Percentiles rank a stretch among this genome's conserved stretches.
phyloP scores from a whole-genome alignment of 75 land plant species.

The Sequoia sempervirens region DNA sequence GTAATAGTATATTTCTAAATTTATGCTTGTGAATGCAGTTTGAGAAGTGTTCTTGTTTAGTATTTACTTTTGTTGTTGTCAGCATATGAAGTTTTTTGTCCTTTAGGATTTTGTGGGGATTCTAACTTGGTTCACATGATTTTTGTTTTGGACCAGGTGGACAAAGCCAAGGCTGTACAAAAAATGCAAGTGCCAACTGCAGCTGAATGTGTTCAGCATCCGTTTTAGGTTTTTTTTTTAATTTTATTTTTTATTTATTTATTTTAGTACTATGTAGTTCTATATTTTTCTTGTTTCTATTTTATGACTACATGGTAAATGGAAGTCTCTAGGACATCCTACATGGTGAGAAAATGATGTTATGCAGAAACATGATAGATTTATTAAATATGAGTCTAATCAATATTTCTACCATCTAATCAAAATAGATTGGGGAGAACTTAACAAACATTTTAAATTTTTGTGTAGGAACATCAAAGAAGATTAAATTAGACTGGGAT shows the following conservation, averaged over 20 bases:
- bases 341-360: slow-evolving; percentile 53
- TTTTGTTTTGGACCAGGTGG: slow-evolving; percentile 47
- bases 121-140: not conserved
- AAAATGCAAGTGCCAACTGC: slow-evolving; percentile 64
- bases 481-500: slow-evolving; percentile 90
- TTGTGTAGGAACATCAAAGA: slow-evolving; percentile 58
- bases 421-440: not conserved
- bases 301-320: slow-evolving; percentile 95
- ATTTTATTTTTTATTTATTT: too few species aligned
- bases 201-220: too few species aligned
- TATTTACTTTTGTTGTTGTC: not conserved
- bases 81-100: not conserved
- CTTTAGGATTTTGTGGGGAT: not conserved
- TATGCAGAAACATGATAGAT: not conserved
- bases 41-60: not conserved
- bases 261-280: too few species aligned
- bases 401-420: not conserved
- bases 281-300: slow-evolving; percentile 20
- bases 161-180: slow-evolving; percentile 73
- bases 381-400: too few species aligned
- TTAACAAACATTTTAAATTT: not conserved
- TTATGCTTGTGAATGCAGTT: too few species aligned
- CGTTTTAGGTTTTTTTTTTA: too few species aligned
- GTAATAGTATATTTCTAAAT: too few species aligned
- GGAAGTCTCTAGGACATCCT: too few species aligned